Conservation (phyloP, 83 land plant species). For the Larix sibirica region DNA sequence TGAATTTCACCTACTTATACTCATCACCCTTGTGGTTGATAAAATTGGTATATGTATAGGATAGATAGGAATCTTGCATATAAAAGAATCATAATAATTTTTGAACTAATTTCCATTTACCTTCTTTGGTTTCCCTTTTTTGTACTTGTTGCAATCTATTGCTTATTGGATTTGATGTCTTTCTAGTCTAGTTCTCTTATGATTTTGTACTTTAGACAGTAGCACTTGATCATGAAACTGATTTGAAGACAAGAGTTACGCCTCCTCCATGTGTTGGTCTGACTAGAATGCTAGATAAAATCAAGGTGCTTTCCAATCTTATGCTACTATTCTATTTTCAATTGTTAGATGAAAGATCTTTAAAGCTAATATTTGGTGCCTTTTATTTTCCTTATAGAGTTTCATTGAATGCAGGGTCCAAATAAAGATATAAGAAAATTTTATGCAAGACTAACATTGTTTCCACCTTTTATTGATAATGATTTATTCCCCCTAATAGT, state of each 20-base stretch:
- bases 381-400: slow-evolving; percentile 50
- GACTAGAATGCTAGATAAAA: slow-evolving; percentile 66
- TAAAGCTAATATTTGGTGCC: background rate
- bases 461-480: slow-evolving; percentile 93
- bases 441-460: slow-evolving; percentile 87
- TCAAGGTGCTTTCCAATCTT: slow-evolving; percentile 55
- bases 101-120: background rate
- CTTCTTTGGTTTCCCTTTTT: background rate
- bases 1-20: background rate
- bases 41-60: background rate
- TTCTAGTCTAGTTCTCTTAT: background rate
- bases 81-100: background rate
- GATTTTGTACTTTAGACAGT: slow-evolving; percentile 54
- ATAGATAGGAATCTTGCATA: background rate
- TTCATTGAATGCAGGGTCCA: slow-evolving; percentile 90
- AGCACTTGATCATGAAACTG: slow-evolving; percentile 97
- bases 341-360: background rate
- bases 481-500: slow-evolving; percentile 84
- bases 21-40: background rate
- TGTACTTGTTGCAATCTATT: background rate
- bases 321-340: background rate
- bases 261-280: slow-evolving; percentile 87
- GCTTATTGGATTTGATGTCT: background rate
- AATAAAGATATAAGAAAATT: slow-evolving; percentile 94
- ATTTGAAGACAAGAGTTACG: slow-evolving; percentile 83